These are phyloP conservation scores for Klebsormidium nitens DNA, from an alignment of 139 green algal species.

Conservation along the genomic window DNA sequence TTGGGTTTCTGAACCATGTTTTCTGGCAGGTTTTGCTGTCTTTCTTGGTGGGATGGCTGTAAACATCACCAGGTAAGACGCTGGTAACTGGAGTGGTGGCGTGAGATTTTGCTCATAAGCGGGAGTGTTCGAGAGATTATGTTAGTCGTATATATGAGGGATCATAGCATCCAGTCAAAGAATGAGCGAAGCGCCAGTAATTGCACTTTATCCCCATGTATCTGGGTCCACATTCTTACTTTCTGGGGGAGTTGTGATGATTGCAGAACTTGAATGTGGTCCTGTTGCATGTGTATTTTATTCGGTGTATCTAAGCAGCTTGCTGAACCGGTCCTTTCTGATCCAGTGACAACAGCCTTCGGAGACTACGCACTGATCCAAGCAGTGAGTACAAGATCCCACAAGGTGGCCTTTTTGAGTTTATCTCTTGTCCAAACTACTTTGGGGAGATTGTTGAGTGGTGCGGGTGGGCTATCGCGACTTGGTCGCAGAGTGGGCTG, in stretches of 20 bases:
- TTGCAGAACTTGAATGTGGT: background rate
- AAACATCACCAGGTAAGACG: too few species aligned
- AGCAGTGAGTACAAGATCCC: slow-evolving; percentile 8
- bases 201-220: too few species aligned
- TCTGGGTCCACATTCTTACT: background rate
- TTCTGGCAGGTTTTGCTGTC: background rate
- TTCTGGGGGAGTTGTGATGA: background rate
- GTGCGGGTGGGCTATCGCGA: background rate
- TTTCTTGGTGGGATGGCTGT: too few species aligned
- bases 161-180: too few species aligned
- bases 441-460: slow-evolving; percentile 13
- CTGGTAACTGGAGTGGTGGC: background rate
- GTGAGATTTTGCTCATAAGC: background rate
- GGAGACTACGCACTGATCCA: too few species aligned
- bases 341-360: too few species aligned
- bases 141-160: too few species aligned
- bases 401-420: background rate
- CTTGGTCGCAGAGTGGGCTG: background rate
- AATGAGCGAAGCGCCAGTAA: too few species aligned
- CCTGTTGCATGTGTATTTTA: background rate
- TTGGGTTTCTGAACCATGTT: background rate
- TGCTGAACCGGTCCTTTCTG: background rate
- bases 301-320: background rate
- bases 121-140: background rate
- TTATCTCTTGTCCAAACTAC: slow-evolving; percentile 9